phyloP scores from a whole-genome alignment of 805 yeast genomes.

The Candida arabinofermentans region DNA sequence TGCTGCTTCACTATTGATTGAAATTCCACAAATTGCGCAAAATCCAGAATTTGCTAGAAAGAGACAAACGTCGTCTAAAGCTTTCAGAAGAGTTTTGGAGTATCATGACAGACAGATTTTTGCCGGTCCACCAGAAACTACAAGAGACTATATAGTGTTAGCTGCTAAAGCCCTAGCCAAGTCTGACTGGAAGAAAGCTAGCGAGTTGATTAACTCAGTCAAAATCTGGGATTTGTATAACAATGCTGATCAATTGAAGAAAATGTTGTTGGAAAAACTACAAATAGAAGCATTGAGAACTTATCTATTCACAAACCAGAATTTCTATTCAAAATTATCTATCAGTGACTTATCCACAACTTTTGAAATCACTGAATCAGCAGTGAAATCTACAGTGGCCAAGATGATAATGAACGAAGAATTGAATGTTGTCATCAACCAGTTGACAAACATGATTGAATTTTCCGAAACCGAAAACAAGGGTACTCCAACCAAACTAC shows the following conservation, averaged over 20 bases:
- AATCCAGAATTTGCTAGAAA: constrained; percentile 59
- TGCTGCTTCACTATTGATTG: constrained; percentile 84
- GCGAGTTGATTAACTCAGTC: constrained; percentile 66
- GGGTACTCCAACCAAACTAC: constrained; percentile 71
- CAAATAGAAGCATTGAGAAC: constrained; percentile 91
- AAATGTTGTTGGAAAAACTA: constrained; percentile 71
- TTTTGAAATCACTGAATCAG: constrained; percentile 57
- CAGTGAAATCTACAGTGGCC: constrained; percentile 60
- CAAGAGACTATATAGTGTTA: constrained; percentile 87
- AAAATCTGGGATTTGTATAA: constrained; percentile 84
- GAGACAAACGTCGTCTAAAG: constrained; percentile 55
- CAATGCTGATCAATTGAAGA: constrained; percentile 60
- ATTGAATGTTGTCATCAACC: constrained; percentile 70
- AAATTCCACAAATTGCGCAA: constrained; percentile 87
- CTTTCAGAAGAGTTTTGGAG: constrained; percentile 87
- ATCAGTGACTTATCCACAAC: constrained; percentile 57
- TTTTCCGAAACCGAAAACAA: constrained; percentile 60
- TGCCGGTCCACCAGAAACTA: constrained; percentile 97
- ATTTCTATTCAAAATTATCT: constrained; percentile 71
- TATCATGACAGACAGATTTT: constrained; percentile 91
- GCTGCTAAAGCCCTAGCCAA: constrained; percentile 84
- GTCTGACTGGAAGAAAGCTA: constrained; percentile 86
- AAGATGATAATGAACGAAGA: constrained; percentile 78
- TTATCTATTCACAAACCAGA: constrained; percentile 81
- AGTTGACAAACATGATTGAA: constrained; percentile 55